A percentile compares a stretch with the other conserved stretches of the same genome.
Conservation (phyloP, 176 grass and related monocot species). For the Dendrocalamus sinicus region DNA sequence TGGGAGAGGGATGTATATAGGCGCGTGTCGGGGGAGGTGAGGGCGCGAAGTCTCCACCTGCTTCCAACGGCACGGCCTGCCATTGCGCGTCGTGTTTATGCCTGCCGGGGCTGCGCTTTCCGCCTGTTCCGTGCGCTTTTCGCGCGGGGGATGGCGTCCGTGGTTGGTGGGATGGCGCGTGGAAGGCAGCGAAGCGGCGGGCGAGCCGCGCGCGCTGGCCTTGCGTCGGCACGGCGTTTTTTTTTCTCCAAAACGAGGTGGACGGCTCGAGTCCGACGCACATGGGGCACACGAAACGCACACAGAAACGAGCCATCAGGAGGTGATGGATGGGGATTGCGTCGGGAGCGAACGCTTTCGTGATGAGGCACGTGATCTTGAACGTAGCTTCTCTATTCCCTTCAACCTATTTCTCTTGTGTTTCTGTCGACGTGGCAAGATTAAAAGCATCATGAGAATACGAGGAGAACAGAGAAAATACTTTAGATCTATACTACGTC, state of each 20-base stretch:
- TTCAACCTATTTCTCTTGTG: too few species aligned
- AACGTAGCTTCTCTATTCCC: too few species aligned
- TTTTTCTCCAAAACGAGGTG: neutral
- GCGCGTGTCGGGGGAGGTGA: conserved; percentile 43
- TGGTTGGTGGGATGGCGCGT: conserved; percentile 44
- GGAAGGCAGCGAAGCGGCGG: neutral
- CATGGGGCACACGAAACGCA: conserved; percentile 17
- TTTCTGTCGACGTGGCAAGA: too few species aligned
- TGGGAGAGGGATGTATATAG: conserved; percentile 1
- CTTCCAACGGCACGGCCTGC: conserved; percentile 36
- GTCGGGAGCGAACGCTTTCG: neutral
- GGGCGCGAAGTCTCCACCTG: conserved; percentile 53
- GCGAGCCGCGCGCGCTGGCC: neutral
- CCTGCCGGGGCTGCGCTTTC: conserved; percentile 13
- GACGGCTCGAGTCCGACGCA: neutral
- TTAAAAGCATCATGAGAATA: too few species aligned
- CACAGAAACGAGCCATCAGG: neutral
- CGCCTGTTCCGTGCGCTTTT: conserved; percentile 20
- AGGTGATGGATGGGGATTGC: neutral
- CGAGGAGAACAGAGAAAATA: too few species aligned
- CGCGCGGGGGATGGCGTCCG: neutral
- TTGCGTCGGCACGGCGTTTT: conserved; percentile 22
- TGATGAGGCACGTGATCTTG: neutral
- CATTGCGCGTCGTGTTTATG: neutral
- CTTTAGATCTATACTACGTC: too few species aligned